Evolutionary conservation across 2,329 filamentous ascomycete species (phyloP), one percentile per base, ranked within the genome.

Genomic region (Alternaria hordeiaustralica): DNA sequence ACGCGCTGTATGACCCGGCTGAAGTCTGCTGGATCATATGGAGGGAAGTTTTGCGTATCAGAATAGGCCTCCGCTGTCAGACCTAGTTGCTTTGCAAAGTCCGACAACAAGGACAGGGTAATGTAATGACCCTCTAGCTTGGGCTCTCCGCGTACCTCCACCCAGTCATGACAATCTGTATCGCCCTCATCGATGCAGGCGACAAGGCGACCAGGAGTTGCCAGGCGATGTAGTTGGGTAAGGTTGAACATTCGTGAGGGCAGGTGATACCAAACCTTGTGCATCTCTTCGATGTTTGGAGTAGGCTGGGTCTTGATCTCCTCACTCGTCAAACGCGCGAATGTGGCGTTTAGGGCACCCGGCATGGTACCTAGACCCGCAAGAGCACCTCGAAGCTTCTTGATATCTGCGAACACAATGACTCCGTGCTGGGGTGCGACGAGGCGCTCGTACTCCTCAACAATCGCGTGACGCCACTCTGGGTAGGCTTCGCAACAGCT

Each of bases 241-340:
- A 66, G 26, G n/a, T 70, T 71, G 64, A 72, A 72, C 64, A 67
- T 65, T 10, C 65, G 55, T 6, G 70, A 72, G 4, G 70, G 66
- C 18, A 44, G 47, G 50, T 70, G 70, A 12, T 68, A 64, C 44
- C 13, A 64, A 25, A 70, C 18, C 3, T 57, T 20, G 25, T 61
- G 55, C 4, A 25, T 41, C 36, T 69, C 65, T 6, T 55, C 28
- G 12, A 63, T 47, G 12, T 56, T 25, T 11, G 55, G 36, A 5
- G 53, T 44, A 25, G 44, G 15, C 20, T 49, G 12, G 18, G 4
- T 3, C 6, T 23, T 30, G 13, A 18, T 30, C 13, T 47, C 51
- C 13, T 47, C 51, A 8, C 33, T 9, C 11, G 55, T 28, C 20
- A 67, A 25, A 12, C 30, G 36, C 1, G 55, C 18, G 8, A 71